Evolutionary conservation across 805 yeast species (phyloP), one percentile per base, ranked within the genome.

Genomic region (Saccharomycopsis schoenii): DNA sequence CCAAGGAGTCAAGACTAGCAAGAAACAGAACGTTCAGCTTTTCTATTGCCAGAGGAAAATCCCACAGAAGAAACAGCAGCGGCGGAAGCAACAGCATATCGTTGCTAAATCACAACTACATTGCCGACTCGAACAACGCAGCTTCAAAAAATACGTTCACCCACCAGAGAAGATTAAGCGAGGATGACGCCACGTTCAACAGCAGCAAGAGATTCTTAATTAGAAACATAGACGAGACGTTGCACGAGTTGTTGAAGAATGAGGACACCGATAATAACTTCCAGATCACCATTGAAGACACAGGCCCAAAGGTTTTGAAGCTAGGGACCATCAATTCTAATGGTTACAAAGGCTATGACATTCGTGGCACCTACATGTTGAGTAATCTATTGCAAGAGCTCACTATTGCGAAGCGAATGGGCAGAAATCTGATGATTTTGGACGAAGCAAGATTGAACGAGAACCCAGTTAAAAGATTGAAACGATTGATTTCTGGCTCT

Each of bases 281-380:
- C 70, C 97, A 92, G 72, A 91, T 88, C 69, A 88, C 96, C 8
- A 84, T 88, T 57, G 96, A 88, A 67, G 96, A 89, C 68, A 81
- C 82, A 1, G 96, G 96, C 1, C 94, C 96, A 2, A 88, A 88
- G 69, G 89, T 85, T n/a, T 74, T 88, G 62, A 80, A 82, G 66
- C 76, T 89, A 14, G 94, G 94, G 9, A 89, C 97, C 1, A 89
- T 85, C 42, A 88, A 88, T 69, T 89, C 96, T 2, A 83, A 84
- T 67, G 97, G 97, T 1, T 89, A 74, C 73, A 84, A 82, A 43
- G 85, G 82, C 66, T 80, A 81, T 60, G 88, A 85, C 63, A 79
- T 91, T 60, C 76, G 96, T 62, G 97, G 97, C 2, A 91, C 97
- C 0, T 91, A 91, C 69, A 88, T 88, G 92, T 74, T 91, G 57